Evolutionary conservation across 2,329 filamentous ascomycete genomes (phyloP), one percentile per base, ranked within the genome.

Genomic region (Calonectria hongkongensis): DNA sequence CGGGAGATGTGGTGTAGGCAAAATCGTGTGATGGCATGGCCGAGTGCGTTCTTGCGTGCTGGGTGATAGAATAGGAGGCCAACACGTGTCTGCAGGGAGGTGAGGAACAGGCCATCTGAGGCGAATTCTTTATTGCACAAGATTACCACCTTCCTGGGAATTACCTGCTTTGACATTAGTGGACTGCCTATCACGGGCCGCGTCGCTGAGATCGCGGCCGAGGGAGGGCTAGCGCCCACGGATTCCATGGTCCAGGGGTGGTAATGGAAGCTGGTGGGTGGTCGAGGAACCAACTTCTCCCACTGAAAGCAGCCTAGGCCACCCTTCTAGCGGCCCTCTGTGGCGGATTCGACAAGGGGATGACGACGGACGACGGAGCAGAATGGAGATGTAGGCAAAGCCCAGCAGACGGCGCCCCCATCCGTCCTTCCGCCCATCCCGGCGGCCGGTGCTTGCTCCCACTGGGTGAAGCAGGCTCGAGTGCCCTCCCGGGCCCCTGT

Each of bases 31-130:
- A 79, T 70, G 62, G 30, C 48, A 70, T 64, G 70, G 73, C 51
- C 58, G 65, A 62, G 47, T 36, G 15, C 71, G 70, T 66, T 63
- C 25, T 47, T 41, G n/a, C 73, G 68, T 68, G 68, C 43, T 71
- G 75, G 63, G 45, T 43, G 66, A 70, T 64, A 76, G 68, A 73
- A 78, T 66, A 75, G 75, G 72, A 76, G 68, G 70, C 45, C 68
- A 79, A 78, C 77, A 79, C 74, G 71, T 79, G 71, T 78, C 78
- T 70, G 68, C 72, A 77, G 50, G 71, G 71, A 67, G 58, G 51
- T 50, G 62, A 41, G 63, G 70, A 74, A 76, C 72, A 77, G 70
- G 76, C 58, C 73, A 76, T 48, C 56, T 39, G 50, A 66, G 70
- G 65, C 73, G 58, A 66, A 68, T 64, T 72, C 71, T 72, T 43